Conservation (phyloP, 108 stramenopile species). For the Discostella stelligeroides region DNA sequence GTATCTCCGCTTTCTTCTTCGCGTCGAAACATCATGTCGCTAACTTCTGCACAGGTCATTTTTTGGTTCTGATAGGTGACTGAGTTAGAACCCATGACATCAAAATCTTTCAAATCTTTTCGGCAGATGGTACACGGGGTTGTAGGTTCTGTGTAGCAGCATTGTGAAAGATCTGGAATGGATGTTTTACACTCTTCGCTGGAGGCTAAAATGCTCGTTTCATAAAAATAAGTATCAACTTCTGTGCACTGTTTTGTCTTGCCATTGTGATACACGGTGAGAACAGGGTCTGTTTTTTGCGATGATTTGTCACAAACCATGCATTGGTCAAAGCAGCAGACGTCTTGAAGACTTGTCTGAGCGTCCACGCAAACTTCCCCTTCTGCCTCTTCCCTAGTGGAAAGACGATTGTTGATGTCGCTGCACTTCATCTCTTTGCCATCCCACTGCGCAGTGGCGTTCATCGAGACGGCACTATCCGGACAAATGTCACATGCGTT, state of each 20-base stretch:
- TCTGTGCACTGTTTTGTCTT: conserved; percentile 41
- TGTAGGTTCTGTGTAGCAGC: conserved; percentile 32
- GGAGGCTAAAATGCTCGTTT: conserved; percentile 36
- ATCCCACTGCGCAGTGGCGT: conserved; percentile 20
- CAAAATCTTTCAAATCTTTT: conserved; percentile 36
- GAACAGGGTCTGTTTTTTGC: conserved; percentile 35
- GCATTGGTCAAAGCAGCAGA: conserved; percentile 50
- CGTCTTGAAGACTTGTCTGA: conserved; percentile 23
- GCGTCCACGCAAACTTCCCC: conserved; percentile 36
- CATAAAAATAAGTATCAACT: conserved; percentile 35
- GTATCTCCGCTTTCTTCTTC: conserved; percentile 37
- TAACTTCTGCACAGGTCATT: conserved; percentile 31
- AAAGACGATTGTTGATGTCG: conserved; percentile 27
- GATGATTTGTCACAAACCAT: conserved; percentile 33
- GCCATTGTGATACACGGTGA: conserved; percentile 46
- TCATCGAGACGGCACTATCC: conserved; percentile 38
- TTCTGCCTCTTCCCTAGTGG: conserved; percentile 43
- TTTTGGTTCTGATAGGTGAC: conserved; percentile 36
- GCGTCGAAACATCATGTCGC: conserved; percentile 33
- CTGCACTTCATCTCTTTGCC: conserved; percentile 40
- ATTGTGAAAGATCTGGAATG: conserved; percentile 19
- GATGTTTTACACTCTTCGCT: conserved; percentile 33
- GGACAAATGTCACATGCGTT: conserved; percentile 50
- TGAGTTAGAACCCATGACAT: conserved; percentile 42
- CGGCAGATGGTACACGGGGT: conserved; percentile 43